A percentile compares a stretch with the other conserved stretches of the same genome.
phyloP scores from a whole-genome alignment of 257 asterid species.

The Gardenia jasminoides region DNA sequence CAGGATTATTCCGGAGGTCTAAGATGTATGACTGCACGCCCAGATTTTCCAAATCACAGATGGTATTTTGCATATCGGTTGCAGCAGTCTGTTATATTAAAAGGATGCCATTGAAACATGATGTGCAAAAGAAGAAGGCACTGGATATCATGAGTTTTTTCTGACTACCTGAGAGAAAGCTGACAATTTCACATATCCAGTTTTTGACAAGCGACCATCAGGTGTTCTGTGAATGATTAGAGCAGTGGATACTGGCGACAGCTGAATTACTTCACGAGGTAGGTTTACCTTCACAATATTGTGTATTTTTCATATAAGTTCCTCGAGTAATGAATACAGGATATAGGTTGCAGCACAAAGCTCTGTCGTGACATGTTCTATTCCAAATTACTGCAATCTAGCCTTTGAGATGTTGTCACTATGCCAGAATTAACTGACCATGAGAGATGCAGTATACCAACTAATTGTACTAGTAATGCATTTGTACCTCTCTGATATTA shows the following conservation, averaged over 20 bases:
- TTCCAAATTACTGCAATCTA: too few species aligned
- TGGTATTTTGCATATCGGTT: conserved; percentile 73
- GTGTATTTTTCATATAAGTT: background rate
- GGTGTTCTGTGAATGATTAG: conserved; percentile 65
- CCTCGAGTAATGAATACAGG: background rate
- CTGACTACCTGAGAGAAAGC: conserved; percentile 76
- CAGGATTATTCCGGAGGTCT: conserved; percentile 93
- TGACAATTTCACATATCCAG: conserved; percentile 79
- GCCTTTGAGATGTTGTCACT: background rate
- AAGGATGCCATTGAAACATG: background rate
- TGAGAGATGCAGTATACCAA: background rate
- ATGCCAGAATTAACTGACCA: background rate
- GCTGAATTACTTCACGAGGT: conserved; percentile 81
- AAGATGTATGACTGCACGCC: conserved; percentile 92
- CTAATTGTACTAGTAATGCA: background rate
- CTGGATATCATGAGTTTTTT: background rate
- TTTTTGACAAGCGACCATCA: conserved; percentile 65
- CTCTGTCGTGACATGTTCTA: background rate
- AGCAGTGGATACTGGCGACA: conserved; percentile 77
- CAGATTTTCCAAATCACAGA: conserved; percentile 73
- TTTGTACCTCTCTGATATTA: conserved; percentile 62
- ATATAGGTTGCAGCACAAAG: background rate
- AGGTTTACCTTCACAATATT: conserved; percentile 53
- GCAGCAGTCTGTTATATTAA: conserved; percentile 69
- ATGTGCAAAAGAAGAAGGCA: background rate